These are phyloP conservation scores for Cyclotella choctawhatcheeana DNA, from an alignment of 108 stramenopile genomes.

Conservation along the genomic window DNA sequence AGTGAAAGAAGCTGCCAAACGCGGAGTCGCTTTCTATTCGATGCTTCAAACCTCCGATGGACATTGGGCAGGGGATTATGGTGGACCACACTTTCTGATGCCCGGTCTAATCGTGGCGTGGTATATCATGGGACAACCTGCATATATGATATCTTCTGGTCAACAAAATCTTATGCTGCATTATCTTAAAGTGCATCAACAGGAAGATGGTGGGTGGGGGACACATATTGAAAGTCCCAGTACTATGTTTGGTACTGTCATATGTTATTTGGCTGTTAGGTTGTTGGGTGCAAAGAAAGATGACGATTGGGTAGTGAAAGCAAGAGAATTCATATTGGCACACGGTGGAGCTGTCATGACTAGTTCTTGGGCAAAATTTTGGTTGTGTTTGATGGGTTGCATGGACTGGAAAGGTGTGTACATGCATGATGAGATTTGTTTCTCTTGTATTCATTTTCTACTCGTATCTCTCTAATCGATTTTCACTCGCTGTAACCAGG, in stretches of 20 bases:
- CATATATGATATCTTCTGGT: conserved; percentile 61
- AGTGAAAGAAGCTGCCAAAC: conserved; percentile 60
- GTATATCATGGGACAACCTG: conserved; percentile 82
- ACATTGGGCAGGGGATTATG: conserved; percentile 98
- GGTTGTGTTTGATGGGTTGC: conserved; percentile 93
- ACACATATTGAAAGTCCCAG: conserved; percentile 97
- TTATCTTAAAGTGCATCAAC: conserved; percentile 94
- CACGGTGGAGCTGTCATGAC: conserved; percentile 94
- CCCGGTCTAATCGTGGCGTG: conserved; percentile 94
- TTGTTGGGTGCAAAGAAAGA: conserved; percentile 82
- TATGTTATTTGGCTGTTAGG: conserved; percentile 92
- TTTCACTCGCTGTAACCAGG: too few species aligned
- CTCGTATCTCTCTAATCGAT: too few species aligned
- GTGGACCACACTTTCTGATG: conserved; percentile 97
- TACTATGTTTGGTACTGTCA: conserved; percentile 97
- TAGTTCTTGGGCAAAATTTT: conserved; percentile 98
- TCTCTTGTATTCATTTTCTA: neutral
- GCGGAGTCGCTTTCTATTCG: conserved; percentile 81
- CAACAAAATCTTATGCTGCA: conserved; percentile 80
- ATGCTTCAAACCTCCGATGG: conserved; percentile 90
- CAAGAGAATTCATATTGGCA: conserved; percentile 75
- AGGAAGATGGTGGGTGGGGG: conserved; percentile 98
- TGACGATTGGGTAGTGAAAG: conserved; percentile 54
- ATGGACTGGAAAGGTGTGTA: conserved; percentile 88
- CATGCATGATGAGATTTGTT: too few species aligned